Evolutionary conservation across 2,329 filamentous ascomycete genomes (phyloP), one percentile per base, ranked within the genome.

Genomic region (Delphinella strobiligena): DNA sequence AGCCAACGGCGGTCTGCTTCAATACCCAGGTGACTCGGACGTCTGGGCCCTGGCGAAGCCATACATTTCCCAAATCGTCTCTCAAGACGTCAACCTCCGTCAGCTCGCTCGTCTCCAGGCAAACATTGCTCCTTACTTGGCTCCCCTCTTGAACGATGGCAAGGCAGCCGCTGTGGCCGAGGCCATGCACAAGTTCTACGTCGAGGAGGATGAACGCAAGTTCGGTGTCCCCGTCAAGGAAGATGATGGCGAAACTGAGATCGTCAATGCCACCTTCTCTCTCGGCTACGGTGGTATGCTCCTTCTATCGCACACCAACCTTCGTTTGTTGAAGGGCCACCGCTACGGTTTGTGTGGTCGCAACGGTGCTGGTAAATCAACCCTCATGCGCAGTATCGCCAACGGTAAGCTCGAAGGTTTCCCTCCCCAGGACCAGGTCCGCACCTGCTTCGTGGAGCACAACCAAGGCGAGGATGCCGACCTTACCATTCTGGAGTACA

Each of bases 351-450:
- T 98, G 14, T 95, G 89, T 55, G 91, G 91, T 54, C 83, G 89
- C 53, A 98, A 98, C 61, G 91, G 91, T 67, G 87, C 88, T 42
- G 91, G 91, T 57, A 98, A 98, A 68, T 96, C 91, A n/a, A 98
- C 91, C 1, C 74, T 98, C 43, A 96, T 98, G 91, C 84, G 86
- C 59, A 87, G 83, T 60, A 98, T 98, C 54, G 84, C 91, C 37
- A 82, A 82, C 44, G 89, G 88, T 56, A 98, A 98, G 71, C 74
- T 98, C 3, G 91, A 98, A 63, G 91, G 91, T 7, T 98, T 98
- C 67, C 91, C 91, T 29, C 71, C 86, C 12, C 87, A 91, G 59
- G 87, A 95, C 49, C 81, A 88, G 44, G 78, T 98, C 53, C 82
- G 85, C 53, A 96, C 89, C 9, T 96, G 89, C 66, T 98, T 96